A percentile compares a stretch with the other conserved stretches of the same genome.
Evolutionary conservation across 2,329 filamentous ascomycete genomes (phyloP).

Genomic region (Colletotrichum lindemuthianum): DNA sequence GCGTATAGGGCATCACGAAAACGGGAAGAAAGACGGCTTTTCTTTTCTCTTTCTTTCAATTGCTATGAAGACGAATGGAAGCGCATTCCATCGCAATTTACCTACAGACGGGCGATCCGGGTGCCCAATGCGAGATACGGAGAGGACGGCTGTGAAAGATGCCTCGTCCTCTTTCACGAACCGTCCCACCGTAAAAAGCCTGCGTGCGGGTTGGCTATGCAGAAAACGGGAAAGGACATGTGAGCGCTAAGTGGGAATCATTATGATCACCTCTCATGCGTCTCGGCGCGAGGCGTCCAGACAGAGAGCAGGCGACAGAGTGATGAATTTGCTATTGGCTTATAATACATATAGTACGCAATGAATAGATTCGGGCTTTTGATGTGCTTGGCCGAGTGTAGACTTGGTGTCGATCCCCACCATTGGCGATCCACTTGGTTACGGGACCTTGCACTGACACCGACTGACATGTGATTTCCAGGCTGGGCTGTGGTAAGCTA

Average conservation of each 20-base stretch:
- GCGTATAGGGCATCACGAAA: slow-evolving; percentile 10
- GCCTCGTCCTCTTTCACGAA: slow-evolving; percentile 17
- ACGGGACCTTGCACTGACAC: too few relatives aligned
- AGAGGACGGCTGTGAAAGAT: slow-evolving; percentile 17
- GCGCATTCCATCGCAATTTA: slow-evolving; percentile 6
- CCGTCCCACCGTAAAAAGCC: slow-evolving; percentile 6
- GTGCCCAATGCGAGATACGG: background rate
- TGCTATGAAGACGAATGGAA: slow-evolving; percentile 17
- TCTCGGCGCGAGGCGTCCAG: slow-evolving; percentile 19
- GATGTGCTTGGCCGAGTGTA: too few relatives aligned
- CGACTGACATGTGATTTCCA: background rate
- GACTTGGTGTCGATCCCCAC: too few relatives aligned
- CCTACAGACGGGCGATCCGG: background rate
- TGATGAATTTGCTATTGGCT: slow-evolving; percentile 30
- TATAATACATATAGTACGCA: slow-evolving; percentile 30
- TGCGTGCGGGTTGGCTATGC: slow-evolving; percentile 3
- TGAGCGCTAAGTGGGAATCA: slow-evolving; percentile 7
- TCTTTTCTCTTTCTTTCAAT: background rate
- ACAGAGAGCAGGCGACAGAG: slow-evolving; percentile 27
- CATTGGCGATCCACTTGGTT: too few relatives aligned
- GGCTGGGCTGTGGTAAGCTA: too few relatives aligned
- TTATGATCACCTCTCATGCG: slow-evolving; percentile 10
- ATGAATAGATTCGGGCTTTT: slow-evolving; percentile 31
- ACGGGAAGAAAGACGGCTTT: slow-evolving; percentile 1
- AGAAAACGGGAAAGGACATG: background rate